These are phyloP conservation scores for Chaetomium fimeti DNA, from an alignment of 495 filamentous ascomycete species.

Conservation along the genomic window DNA sequence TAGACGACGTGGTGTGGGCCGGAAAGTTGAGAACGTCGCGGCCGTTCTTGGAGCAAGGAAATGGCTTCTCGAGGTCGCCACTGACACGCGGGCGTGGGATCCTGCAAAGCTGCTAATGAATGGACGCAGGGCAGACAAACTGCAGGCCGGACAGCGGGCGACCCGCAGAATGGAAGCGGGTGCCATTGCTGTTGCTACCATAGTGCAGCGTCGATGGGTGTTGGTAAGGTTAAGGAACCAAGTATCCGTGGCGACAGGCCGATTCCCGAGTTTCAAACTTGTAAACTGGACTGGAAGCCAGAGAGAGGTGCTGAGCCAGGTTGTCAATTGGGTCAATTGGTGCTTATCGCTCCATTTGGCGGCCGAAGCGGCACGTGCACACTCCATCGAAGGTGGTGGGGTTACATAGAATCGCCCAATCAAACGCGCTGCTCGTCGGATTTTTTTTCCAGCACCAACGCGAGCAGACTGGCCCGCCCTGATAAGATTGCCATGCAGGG, in stretches of 20 bases:
- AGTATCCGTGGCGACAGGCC: neutral
- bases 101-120: constrained; percentile 25
- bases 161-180: constrained; percentile 25
- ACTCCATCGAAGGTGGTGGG: neutral
- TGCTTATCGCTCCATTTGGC: neutral
- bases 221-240: neutral
- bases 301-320: neutral
- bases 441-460: constrained; percentile 19
- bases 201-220: neutral
- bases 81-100: constrained; percentile 9
- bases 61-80: neutral
- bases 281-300: neutral
- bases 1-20: constrained; percentile 19
- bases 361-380: neutral
- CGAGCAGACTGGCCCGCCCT: neutral
- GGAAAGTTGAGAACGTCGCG: constrained; percentile 31
- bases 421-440: neutral
- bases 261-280: neutral
- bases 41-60: neutral
- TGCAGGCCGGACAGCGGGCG: constrained; percentile 34
- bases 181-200: constrained; percentile 19
- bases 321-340: too few relatives aligned
- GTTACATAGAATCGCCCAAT: constrained; percentile 6
- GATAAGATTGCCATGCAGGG: neutral
- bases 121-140: constrained; percentile 28